Conservation (phyloP, 2,329 filamentous ascomycete species). For the Simplicillium sp. region DNA sequence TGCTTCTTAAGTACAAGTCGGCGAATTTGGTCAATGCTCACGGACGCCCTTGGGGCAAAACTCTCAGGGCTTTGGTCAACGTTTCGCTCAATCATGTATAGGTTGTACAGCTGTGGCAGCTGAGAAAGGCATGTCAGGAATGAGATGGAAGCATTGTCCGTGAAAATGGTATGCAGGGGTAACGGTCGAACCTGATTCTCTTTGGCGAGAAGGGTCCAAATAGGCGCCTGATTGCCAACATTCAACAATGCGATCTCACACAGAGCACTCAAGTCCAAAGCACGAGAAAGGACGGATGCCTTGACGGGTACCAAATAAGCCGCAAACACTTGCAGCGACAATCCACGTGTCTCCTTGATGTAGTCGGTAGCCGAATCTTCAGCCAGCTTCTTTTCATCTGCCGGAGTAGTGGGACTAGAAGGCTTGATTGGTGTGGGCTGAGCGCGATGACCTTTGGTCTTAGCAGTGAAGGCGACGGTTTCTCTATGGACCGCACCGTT, state of each 20-base stretch:
- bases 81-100: constrained; percentile 49
- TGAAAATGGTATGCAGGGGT: constrained; percentile 48
- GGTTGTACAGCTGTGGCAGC: constrained; percentile 43
- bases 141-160: constrained; percentile 48
- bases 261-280: constrained; percentile 48
- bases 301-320: constrained; percentile 53
- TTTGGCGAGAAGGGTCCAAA: constrained; percentile 48
- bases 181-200: constrained; percentile 43
- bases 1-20: constrained; percentile 49
- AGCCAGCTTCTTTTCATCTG: constrained; percentile 14
- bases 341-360: constrained; percentile 45
- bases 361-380: constrained; percentile 43
- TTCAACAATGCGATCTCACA: constrained; percentile 51
- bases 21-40: constrained; percentile 49
- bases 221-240: constrained; percentile 49
- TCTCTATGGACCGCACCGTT: too few relatives aligned
- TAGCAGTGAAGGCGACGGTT: too few relatives aligned
- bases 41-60: constrained; percentile 38
- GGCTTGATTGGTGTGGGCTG: too few relatives aligned
- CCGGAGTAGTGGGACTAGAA: too few relatives aligned
- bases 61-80: constrained; percentile 41
- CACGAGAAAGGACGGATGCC: constrained; percentile 43
- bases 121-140: constrained; percentile 46
- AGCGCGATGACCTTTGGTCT: too few relatives aligned
- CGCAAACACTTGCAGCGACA: constrained; percentile 43